Base-by-base conservation (phyloP, 768 basidiomycete genomes). In the Chiua virens region DNA sequence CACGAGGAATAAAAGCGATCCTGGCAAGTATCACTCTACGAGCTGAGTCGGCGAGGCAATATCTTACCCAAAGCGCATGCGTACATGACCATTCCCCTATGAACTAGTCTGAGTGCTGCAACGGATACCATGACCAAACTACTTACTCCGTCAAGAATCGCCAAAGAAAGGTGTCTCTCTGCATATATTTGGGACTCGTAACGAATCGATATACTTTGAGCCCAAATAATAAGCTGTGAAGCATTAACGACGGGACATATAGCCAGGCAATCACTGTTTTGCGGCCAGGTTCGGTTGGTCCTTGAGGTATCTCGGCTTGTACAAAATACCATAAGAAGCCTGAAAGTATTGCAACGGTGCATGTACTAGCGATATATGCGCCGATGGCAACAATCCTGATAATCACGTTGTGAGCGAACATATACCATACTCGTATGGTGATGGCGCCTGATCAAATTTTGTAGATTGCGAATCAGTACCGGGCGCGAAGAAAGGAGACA, bases 141-240 rank as follows among this genome's bases (percentile, higher is more conserved):
- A 34, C 54, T 37, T 36, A 63, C 61, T 62, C 61, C 38, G 60
- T 62, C 5, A 62, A 8, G 23, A 63, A 45, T 0, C 51, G 49
- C 47, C 51, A 52, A 11, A 60, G 45, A n/a, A 56, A 43, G 4
- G 54, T 47, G 11, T 52, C 20, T 30, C 39, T 46, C 6, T 47
- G 54, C 51, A 47, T 18, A 15, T 42, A 28, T 7, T 36, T 39
- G 3, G 51, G 40, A 21, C 61, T 51, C 18, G 7, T n/a, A 2
- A 32, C 15, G 36, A 62, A 56, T 20, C 54, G 61, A 42, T 56
- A 54, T 21, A 60, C 20, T 27, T 56, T 59, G 7, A 62, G 38
- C 13, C 22, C 45, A 11, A 63, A 53, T 20, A 63, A 42, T 32
- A 53, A 21, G 44, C 54, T 53, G 41, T 62, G 60, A 9, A 53